These are phyloP conservation scores for Pleoardoris graminearum DNA, from an alignment of 2,329 filamentous ascomycete species.

Conservation along the genomic window DNA sequence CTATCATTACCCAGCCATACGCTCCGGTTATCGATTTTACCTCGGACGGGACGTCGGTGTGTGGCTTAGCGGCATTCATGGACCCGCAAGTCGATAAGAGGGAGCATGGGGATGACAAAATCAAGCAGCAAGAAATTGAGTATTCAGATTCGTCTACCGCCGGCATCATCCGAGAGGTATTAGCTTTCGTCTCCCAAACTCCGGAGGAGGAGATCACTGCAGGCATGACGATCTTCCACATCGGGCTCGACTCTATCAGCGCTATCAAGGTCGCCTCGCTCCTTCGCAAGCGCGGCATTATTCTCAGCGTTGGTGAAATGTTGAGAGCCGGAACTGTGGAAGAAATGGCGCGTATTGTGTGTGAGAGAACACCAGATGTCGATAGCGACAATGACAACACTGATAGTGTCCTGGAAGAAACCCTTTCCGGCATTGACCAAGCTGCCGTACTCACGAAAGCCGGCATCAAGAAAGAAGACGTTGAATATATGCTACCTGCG, in stretches of 20 bases:
- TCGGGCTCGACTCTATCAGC: conserved; percentile 90
- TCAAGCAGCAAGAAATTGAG: not conserved
- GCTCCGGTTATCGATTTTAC: conserved; percentile 60
- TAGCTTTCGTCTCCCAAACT: conserved; percentile 63
- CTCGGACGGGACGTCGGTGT: conserved; percentile 62
- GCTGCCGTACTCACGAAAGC: conserved; percentile 44
- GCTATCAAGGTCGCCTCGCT: conserved; percentile 80
- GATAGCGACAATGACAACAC: conserved; percentile 1
- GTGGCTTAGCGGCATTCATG: conserved; percentile 59
- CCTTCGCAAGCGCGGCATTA: conserved; percentile 65
- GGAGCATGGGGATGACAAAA: not conserved
- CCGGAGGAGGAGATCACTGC: conserved; percentile 61
- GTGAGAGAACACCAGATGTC: conserved; percentile 12
- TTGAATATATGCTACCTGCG: conserved; percentile 67
- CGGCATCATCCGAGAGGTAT: conserved; percentile 49
- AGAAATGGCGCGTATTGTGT: conserved; percentile 60
- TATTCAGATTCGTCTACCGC: conserved; percentile 41
- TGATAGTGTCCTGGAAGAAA: conserved; percentile 11
- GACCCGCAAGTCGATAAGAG: conserved; percentile 5
- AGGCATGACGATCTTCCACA: conserved; percentile 72
- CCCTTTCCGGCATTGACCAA: conserved; percentile 48
- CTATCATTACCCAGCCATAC: conserved; percentile 57
- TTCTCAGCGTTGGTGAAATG: conserved; percentile 71
- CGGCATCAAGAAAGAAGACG: conserved; percentile 49
- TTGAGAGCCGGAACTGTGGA: conserved; percentile 66